A percentile compares a stretch with the other conserved stretches of the same genome.
These are phyloP conservation scores for Vaccinium vitisidaea DNA, from an alignment of 148 eudicot genomes.

Conservation along the genomic window DNA sequence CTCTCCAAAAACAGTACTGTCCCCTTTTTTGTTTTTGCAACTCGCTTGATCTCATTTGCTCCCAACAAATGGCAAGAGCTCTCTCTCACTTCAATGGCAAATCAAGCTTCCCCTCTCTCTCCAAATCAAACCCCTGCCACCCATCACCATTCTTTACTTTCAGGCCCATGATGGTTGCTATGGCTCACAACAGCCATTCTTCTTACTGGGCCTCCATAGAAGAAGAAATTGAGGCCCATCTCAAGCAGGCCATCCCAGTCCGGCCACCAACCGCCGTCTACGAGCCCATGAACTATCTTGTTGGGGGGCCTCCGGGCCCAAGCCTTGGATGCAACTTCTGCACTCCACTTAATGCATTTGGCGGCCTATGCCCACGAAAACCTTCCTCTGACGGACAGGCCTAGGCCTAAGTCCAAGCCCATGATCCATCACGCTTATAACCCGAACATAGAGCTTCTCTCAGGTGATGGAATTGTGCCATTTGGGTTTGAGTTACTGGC, in stretches of 20 bases:
- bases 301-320: conserved; percentile 41
- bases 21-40: not conserved
- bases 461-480: conserved; percentile 22
- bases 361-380: conserved; percentile 35
- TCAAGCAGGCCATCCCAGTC: conserved; percentile 36
- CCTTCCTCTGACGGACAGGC: not conserved
- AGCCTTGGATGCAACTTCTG: conserved; percentile 41
- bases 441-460: conserved; percentile 30
- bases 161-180: not conserved
- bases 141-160: not conserved
- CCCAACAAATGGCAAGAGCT: conserved; percentile 18
- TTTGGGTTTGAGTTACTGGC: conserved; percentile 4
- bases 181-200: conserved; percentile 16
- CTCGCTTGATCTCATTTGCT: not conserved
- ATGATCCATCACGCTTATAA: not conserved
- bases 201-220: conserved; percentile 43
- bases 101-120: not conserved
- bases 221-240: conserved; percentile 29
- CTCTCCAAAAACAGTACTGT: too few relatives aligned
- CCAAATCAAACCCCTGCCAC: not conserved
- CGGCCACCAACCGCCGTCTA: conserved; percentile 32
- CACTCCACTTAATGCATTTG: conserved; percentile 40
- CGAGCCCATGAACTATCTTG: conserved; percentile 51
- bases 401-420: not conserved
- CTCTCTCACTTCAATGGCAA: conserved; percentile 8